A percentile compares a stretch with the other conserved stretches of the same genome.
phyloP scores from a whole-genome alignment of 192 early-diverging fungal genomes.

The Phlyctochytrium bullatum region DNA sequence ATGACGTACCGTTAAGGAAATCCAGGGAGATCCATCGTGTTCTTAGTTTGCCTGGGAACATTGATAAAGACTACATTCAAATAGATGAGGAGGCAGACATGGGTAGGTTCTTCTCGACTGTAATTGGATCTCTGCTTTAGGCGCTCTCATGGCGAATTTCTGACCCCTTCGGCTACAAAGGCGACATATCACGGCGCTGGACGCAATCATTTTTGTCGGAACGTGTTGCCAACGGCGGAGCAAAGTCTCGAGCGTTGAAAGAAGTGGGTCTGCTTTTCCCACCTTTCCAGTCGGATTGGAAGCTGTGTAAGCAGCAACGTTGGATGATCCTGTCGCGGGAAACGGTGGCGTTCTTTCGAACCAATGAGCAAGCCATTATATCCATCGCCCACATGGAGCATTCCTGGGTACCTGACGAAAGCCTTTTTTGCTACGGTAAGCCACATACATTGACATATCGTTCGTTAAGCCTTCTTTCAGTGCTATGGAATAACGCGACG shows the following conservation, averaged over 20 bases:
- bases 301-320: slow-evolving; percentile 32
- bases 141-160: no score
- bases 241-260: no score
- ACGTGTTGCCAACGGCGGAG: no score
- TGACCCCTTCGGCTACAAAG: no score
- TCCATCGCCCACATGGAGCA: slow-evolving; percentile 32
- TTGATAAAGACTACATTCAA: not conserved
- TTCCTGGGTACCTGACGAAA: slow-evolving; percentile 6
- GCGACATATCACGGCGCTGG: no score
- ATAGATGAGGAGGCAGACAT: slow-evolving; percentile 20
- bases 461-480: slow-evolving; percentile 23
- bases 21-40: slow-evolving; percentile 36
- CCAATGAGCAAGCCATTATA: slow-evolving; percentile 4
- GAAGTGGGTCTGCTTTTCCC: slow-evolving; percentile 24
- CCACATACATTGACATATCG: slow-evolving; percentile 7
- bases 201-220: no score
- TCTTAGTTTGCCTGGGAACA: slow-evolving; percentile 14
- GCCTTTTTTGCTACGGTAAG: slow-evolving; percentile 3
- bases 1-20: slow-evolving; percentile 41
- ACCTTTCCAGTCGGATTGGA: slow-evolving; percentile 34
- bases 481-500: no score
- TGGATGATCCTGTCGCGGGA: slow-evolving; percentile 36
- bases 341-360: slow-evolving; percentile 21
- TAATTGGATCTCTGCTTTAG: no score
- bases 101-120: slow-evolving; percentile 43